Conservation (phyloP, 2,329 filamentous ascomycete species). For the Neonectria punicea region DNA sequence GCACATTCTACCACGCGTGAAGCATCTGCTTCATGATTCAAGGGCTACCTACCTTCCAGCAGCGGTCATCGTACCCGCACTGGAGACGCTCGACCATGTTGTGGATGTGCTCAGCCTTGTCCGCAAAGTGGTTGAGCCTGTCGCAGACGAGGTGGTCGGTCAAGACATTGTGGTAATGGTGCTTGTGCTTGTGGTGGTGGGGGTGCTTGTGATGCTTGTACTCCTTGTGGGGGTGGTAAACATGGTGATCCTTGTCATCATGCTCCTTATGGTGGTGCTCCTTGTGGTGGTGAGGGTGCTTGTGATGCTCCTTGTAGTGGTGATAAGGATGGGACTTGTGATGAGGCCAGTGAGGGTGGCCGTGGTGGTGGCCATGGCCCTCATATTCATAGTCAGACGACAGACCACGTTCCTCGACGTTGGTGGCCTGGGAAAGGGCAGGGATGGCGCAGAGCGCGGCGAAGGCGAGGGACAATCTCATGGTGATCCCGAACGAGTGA, state of each 20-base stretch:
- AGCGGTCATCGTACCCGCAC: conserved; percentile 34
- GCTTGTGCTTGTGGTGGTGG: conserved; percentile 9
- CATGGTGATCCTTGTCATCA: neutral
- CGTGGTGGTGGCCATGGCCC: neutral
- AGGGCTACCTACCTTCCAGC: conserved; percentile 36
- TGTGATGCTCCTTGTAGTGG: conserved; percentile 22
- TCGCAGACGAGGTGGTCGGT: conserved; percentile 38
- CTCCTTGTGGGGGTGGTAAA: neutral
- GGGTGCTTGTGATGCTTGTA: neutral
- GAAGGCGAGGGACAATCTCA: conserved; percentile 39
- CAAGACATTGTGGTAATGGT: conserved; percentile 21
- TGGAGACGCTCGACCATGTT: conserved; percentile 31
- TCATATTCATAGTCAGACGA: conserved; percentile 4
- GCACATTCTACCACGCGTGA: neutral
- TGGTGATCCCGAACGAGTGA: conserved; percentile 20
- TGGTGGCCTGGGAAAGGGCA: conserved; percentile 18
- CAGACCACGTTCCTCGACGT: neutral
- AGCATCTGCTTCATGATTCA: neutral
- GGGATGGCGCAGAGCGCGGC: conserved; percentile 37
- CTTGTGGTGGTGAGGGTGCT: neutral
- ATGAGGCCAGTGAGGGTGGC: conserved; percentile 20
- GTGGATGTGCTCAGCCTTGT: conserved; percentile 38
- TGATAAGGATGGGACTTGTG: conserved; percentile 16
- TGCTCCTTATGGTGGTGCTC: conserved; percentile 6
- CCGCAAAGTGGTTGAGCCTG: conserved; percentile 37